Percentiles rank a stretch among this genome's conserved stretches.
Evolutionary conservation across 495 filamentous ascomycete species (phyloP).

Genomic region (Astrothelium macrocarpum): DNA sequence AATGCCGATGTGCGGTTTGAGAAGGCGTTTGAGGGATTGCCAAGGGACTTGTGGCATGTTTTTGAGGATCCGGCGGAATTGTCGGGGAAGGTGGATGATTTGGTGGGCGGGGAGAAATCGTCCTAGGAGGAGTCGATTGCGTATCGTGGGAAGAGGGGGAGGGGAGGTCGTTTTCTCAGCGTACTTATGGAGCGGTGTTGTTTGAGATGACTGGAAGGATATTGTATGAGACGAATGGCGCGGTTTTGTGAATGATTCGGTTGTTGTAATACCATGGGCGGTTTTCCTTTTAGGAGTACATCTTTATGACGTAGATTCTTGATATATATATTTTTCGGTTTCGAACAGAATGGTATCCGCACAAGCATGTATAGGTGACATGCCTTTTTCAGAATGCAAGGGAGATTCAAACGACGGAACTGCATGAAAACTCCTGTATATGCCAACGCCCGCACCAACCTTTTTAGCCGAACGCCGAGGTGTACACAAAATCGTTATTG

Average conservation of each 20-base stretch:
- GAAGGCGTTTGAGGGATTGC: conserved; percentile 69
- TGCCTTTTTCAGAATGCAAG: background rate
- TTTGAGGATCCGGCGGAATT: conserved; percentile 68
- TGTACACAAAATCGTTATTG: background rate
- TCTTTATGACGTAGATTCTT: background rate
- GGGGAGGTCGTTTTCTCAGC: background rate
- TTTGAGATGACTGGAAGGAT: too few relatives aligned
- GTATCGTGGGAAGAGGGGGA: background rate
- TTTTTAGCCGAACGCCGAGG: background rate
- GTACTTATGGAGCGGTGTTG: background rate
- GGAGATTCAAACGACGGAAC: too few relatives aligned
- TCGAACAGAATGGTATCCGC: background rate
- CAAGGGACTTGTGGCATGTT: conserved; percentile 61
- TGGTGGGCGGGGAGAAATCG: conserved; percentile 24
- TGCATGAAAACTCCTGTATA: background rate
- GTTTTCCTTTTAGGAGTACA: background rate
- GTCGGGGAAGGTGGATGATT: conserved; percentile 37
- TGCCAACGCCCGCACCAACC: background rate
- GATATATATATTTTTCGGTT: background rate
- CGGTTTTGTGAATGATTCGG: background rate
- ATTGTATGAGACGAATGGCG: too few relatives aligned
- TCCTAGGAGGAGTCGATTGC: conserved; percentile 1
- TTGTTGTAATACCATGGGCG: background rate
- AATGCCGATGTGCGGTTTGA: conserved; percentile 68
- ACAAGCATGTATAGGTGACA: background rate